phyloP scores from a whole-genome alignment of 2,329 filamentous ascomycete genomes.

The Westerdykella aurantiaca region DNA sequence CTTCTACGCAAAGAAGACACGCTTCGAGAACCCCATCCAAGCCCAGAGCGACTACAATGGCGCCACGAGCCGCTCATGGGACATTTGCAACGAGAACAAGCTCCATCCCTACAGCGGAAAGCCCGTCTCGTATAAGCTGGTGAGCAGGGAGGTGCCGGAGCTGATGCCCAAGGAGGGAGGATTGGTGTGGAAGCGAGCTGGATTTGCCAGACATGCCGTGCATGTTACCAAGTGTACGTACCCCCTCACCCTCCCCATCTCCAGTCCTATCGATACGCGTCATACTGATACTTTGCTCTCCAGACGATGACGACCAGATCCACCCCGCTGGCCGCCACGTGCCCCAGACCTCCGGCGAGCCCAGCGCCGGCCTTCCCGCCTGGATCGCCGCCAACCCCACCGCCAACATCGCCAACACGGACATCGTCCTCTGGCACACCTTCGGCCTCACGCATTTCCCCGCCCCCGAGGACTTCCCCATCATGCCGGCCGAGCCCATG shows the following conservation, averaged over 20 bases:
- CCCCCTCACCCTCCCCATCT: background rate
- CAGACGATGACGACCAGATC: conserved; percentile 73
- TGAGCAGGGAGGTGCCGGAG: conserved; percentile 74
- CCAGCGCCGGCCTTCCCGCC: conserved; percentile 63
- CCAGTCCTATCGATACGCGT: background rate
- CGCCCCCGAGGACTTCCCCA: conserved; percentile 80
- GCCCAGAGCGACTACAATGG: conserved; percentile 77
- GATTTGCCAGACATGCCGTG: conserved; percentile 79
- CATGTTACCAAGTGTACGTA: conserved; percentile 81
- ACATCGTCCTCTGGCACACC: conserved; percentile 89
- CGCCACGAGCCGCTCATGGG: conserved; percentile 75
- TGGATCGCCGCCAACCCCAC: conserved; percentile 68
- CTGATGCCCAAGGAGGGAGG: conserved; percentile 75
- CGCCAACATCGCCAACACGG: conserved; percentile 68
- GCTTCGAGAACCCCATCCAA: conserved; percentile 63
- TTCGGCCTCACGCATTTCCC: conserved; percentile 91
- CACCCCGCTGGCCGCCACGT: conserved; percentile 84
- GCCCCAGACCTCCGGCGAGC: conserved; percentile 77
- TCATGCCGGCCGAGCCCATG: conserved; percentile 82
- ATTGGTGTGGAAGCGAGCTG: conserved; percentile 83
- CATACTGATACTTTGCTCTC: conserved; percentile 6
- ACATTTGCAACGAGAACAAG: conserved; percentile 78
- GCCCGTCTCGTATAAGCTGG: conserved; percentile 80
- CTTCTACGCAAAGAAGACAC: conserved; percentile 80
- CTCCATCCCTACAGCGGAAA: conserved; percentile 83